phyloP scores from a whole-genome alignment of 495 filamentous ascomycete species.

The Lentithecium fluviatile region DNA sequence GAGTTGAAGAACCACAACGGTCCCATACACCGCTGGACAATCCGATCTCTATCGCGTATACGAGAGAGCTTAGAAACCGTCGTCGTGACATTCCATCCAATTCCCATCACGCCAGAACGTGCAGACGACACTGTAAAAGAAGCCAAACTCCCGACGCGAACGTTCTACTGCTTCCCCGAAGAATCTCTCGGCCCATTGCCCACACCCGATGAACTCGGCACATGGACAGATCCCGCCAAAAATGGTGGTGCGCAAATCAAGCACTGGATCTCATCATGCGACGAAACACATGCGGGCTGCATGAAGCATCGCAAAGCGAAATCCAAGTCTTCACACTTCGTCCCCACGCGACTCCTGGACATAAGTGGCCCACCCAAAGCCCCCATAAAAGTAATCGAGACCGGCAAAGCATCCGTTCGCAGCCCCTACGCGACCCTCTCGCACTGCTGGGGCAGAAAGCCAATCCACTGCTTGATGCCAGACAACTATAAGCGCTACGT shows the following conservation, averaged over 20 bases:
- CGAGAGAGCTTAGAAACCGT: constrained; percentile 12
- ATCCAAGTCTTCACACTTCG: background rate
- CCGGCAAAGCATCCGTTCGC: background rate
- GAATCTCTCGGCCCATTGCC: background rate
- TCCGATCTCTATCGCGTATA: constrained; percentile 6
- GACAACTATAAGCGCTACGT: background rate
- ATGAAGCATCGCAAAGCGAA: background rate
- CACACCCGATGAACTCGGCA: background rate
- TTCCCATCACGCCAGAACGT: background rate
- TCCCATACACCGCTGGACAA: constrained; percentile 18
- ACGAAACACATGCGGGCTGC: constrained; percentile 1
- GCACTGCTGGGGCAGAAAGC: background rate
- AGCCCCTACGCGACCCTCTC: background rate
- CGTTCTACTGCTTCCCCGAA: constrained; percentile 24
- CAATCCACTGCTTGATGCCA: background rate
- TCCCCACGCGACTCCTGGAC: constrained; percentile 4
- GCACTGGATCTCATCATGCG: background rate
- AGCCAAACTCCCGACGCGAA: background rate
- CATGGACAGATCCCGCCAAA: background rate
- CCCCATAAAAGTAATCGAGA: constrained; percentile 15
- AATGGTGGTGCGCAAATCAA: background rate
- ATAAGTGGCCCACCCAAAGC: background rate
- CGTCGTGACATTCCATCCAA: constrained; percentile 21
- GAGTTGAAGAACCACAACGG: constrained; percentile 1
- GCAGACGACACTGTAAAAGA: background rate